Base-by-base conservation (phyloP, 441 rosid species). In the Brassica balearica region DNA sequence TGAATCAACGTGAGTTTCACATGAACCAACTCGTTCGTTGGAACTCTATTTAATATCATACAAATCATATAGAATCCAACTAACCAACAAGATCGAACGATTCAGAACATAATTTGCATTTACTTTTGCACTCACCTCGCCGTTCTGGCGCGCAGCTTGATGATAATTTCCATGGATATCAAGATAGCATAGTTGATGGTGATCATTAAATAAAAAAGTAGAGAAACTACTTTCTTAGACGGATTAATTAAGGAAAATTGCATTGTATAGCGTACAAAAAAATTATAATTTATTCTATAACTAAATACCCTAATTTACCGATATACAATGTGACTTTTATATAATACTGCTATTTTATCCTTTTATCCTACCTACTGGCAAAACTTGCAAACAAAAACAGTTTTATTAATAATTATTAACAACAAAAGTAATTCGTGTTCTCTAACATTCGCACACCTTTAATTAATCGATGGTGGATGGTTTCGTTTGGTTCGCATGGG, bases 1-100 rank as follows among this genome's bases (percentile, higher is more conserved):
- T 68, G 69, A 78, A 68, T 20, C 78, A 72, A 43, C 34, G 71
- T 73, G 78, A 41, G 56, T 77, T 67, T 27, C 75, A 55, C 56
- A 43, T 8, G 36, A n/a, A 69, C 59, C 59, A 71, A 71, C 71
- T 23, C 65, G 29, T 17, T 48, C 53, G 11, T 15, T 59, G 65
- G 12, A 68, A 60, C 7, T 51, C 10, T 48, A 38, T 17, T 48
- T 23, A 60, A 5, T 23, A 17, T 68, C 41, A 27, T 23, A 62
- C 55, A 74, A 63, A 73, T 68, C 20, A 2, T 48, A 46, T 19
- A 41, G 41, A 66, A 20, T 6, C 55, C 53, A 34, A 36, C 36
- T 9, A 25, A 46, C 19, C 36, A 69, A 38, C 22, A 62, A 36
- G 65, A 62, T 25, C 38, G 15, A 61, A 51, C 46, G 23, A 66